Percentiles rank a stretch among this genome's conserved stretches.
Conservation (phyloP, 306 rosid genomes). For the Cucurbita ficifolia region DNA sequence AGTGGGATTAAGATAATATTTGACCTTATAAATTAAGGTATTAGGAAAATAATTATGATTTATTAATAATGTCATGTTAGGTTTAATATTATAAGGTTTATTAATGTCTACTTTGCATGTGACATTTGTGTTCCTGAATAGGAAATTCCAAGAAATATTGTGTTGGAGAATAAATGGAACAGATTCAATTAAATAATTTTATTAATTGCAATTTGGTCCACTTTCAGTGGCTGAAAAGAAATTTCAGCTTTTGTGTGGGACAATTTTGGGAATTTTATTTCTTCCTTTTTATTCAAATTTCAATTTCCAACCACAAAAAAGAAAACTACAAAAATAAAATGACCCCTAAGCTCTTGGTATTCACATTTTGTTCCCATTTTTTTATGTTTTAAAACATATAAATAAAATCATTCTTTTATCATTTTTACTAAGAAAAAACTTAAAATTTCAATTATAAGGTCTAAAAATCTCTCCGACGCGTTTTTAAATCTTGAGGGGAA, state of each 20-base stretch:
- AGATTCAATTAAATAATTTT: background rate
- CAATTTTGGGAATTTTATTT: background rate
- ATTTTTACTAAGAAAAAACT: too few species aligned
- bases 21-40: background rate
- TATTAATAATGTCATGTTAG: background rate
- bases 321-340: too few species aligned
- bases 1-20: conserved; percentile 4
- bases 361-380: too few species aligned
- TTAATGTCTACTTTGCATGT: conserved; percentile 5
- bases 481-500: too few species aligned
- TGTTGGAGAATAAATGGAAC: conserved; percentile 4
- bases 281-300: background rate
- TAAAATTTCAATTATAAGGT: too few species aligned
- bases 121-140: background rate
- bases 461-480: too few species aligned
- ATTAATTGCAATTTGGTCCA: conserved; percentile 9
- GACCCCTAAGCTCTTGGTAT: too few species aligned
- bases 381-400: too few species aligned
- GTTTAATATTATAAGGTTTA: background rate
- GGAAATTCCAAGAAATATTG: conserved; percentile 1
- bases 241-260: background rate
- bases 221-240: background rate
- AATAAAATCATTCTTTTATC: too few species aligned
- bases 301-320: too few species aligned
- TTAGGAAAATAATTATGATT: background rate